Conservation (phyloP, 176 grass and related monocot genomes). For the Carex myosuroides region DNA sequence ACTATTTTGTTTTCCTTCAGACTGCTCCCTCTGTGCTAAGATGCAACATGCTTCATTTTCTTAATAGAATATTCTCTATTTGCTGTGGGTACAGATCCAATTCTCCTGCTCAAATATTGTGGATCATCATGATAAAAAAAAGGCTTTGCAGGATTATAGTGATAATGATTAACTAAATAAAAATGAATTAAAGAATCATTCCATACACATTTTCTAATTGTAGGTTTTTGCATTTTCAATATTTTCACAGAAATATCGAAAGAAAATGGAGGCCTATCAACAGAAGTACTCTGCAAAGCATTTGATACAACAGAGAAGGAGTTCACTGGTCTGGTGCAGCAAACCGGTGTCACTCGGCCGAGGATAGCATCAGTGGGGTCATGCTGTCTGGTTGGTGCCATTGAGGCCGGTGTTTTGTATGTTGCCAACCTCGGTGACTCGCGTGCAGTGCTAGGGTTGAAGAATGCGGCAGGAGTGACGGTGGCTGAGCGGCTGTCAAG, state of each 20-base stretch:
- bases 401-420: conserved; percentile 12
- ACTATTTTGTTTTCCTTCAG: not conserved
- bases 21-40: not conserved
- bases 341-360: not conserved
- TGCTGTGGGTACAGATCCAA: not conserved
- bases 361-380: conserved; percentile 27
- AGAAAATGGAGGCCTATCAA: conserved; percentile 22
- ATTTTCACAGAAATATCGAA: conserved; percentile 22
- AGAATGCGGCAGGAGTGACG: not conserved
- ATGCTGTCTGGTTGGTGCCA: conserved; percentile 28
- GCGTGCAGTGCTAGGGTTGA: conserved; percentile 17
- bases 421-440: conserved; percentile 27
- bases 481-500: conserved; percentile 55
- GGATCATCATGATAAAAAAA: not conserved
- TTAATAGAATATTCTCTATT: not conserved
- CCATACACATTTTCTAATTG: not conserved
- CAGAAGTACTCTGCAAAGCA: conserved; percentile 23
- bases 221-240: not conserved
- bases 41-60: not conserved
- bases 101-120: not conserved
- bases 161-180: not conserved
- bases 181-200: not conserved
- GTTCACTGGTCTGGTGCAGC: conserved; percentile 8
- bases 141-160: not conserved
- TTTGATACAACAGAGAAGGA: conserved; percentile 21